Base-by-base conservation (phyloP, 2,329 filamentous ascomycete species). In the Fusarium cicatricum region DNA sequence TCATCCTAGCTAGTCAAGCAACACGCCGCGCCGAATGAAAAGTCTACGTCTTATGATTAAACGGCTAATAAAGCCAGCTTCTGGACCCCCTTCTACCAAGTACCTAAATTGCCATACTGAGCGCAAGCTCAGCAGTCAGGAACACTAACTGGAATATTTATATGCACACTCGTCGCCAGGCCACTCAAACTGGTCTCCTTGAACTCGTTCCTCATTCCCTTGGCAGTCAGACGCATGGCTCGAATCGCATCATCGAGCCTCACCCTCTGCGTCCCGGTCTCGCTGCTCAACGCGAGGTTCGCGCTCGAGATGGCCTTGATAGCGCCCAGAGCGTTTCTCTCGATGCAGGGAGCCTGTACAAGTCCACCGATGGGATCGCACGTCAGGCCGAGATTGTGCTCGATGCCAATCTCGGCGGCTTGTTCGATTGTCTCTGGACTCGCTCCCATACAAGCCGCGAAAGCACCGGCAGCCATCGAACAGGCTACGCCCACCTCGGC, bases 401-500 rank as follows among this genome's bases (percentile, higher is more conserved):
- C 80, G 57, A 82, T 82, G 38, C 80, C 80, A 48, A 82, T 82
- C 66, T 82, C 80, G 2, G 80, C 80, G 0, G 80, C 80, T 65
- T 82, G 79, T 64, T 81, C 79, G 37, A 82, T 78, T 2, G 76
- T 78, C 68, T 81, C 79, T 0, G 78, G 79, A 15, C 72, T 75
- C n/a, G 79, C 80, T 16, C 80, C 80, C 78, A 82, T 81, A 58
- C 79, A 81, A 1, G 80, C 80, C 0, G 80, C 79, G 46, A 82
- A 82, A 0, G 79, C 80, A 1, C 77, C 80, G 0, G 80, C 80
- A 0, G 80, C 80, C 80, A 82, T 82, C 19, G 78, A 80, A 59
- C 80, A 82, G 3, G 80, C 80, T 1, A 82, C 80, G 21, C 80
- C 80, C 1, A 82, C 80, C 59, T 82, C 80, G n/a, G 80, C 80